These are phyloP conservation scores for Tuber melanosporum DNA, from an alignment of 495 filamentous ascomycete species.

Conservation along the genomic window DNA sequence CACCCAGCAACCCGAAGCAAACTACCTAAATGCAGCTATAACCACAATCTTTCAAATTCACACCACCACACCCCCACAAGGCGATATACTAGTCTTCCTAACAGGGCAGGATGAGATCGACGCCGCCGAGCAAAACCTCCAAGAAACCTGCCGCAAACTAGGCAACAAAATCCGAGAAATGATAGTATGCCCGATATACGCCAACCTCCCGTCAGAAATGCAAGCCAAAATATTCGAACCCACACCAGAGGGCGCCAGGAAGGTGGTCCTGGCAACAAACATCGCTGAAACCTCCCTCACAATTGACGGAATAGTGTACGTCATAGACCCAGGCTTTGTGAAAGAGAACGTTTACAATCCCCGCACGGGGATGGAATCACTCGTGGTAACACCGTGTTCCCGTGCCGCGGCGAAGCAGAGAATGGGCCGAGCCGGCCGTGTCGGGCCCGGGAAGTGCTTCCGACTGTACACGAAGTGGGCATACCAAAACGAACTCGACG, in stretches of 20 bases:
- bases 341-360: constrained; percentile 96
- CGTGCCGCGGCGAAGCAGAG: constrained; percentile 92
- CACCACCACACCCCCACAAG: constrained; percentile 61
- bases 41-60: constrained; percentile 97
- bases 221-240: constrained; percentile 88
- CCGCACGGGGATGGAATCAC: constrained; percentile 80
- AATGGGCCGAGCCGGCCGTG: constrained; percentile 84
- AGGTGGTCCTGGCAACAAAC: constrained; percentile 83
- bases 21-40: constrained; percentile 85
- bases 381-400: constrained; percentile 87
- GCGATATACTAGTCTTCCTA: constrained; percentile 86
- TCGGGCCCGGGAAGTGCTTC: constrained; percentile 91
- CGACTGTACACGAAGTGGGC: constrained; percentile 91
- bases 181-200: constrained; percentile 81
- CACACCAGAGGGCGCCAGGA: constrained; percentile 69
- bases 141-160: constrained; percentile 72
- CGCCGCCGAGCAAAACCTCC: constrained; percentile 69
- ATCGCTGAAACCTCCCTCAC: constrained; percentile 86
- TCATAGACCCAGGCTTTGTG: constrained; percentile 86
- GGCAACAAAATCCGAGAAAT: constrained; percentile 79
- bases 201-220: constrained; percentile 77
- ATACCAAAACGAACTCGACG: constrained; percentile 89
- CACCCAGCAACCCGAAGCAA: constrained; percentile 84
- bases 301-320: constrained; percentile 85
- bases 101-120: constrained; percentile 91